These are phyloP conservation scores for Pseudofabraea citricarpa DNA, from an alignment of 2,329 filamentous ascomycete genomes.

Conservation along the genomic window DNA sequence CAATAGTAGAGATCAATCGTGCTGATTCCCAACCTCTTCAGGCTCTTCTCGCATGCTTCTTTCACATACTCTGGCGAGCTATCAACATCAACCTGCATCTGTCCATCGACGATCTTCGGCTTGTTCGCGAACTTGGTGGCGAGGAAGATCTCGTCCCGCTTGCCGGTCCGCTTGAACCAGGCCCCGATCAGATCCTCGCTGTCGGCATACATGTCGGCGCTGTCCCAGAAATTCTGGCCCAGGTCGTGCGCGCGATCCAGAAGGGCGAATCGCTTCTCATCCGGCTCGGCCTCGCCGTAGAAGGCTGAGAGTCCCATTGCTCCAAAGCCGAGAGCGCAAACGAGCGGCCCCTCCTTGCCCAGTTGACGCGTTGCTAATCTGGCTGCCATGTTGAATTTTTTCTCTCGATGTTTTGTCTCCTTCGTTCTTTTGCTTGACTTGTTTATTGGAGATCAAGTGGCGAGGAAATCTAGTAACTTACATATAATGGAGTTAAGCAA, in stretches of 20 bases:
- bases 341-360: constrained; percentile 24
- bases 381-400: neutral
- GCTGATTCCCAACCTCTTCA: constrained; percentile 35
- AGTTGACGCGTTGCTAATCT: constrained; percentile 20
- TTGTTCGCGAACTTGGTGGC: constrained; percentile 40
- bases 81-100: constrained; percentile 19
- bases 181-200: constrained; percentile 42
- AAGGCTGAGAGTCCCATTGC: constrained; percentile 22
- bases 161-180: constrained; percentile 41
- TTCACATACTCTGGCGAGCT: constrained; percentile 36
- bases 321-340: constrained; percentile 22
- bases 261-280: constrained; percentile 33
- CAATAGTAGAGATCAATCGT: constrained; percentile 31
- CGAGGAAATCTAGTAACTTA: neutral
- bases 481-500: too few relatives aligned
- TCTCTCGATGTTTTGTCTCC: too few relatives aligned
- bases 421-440: constrained; percentile 1
- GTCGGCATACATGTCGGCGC: constrained; percentile 35
- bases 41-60: constrained; percentile 33
- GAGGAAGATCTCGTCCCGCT: constrained; percentile 44
- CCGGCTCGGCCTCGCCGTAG: constrained; percentile 27
- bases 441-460: neutral
- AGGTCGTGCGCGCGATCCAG: constrained; percentile 34
- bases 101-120: neutral
- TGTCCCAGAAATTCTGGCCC: constrained; percentile 35